phyloP scores from a whole-genome alignment of 1,139 yeast species.

The Wickerhamiella pararugosa region DNA sequence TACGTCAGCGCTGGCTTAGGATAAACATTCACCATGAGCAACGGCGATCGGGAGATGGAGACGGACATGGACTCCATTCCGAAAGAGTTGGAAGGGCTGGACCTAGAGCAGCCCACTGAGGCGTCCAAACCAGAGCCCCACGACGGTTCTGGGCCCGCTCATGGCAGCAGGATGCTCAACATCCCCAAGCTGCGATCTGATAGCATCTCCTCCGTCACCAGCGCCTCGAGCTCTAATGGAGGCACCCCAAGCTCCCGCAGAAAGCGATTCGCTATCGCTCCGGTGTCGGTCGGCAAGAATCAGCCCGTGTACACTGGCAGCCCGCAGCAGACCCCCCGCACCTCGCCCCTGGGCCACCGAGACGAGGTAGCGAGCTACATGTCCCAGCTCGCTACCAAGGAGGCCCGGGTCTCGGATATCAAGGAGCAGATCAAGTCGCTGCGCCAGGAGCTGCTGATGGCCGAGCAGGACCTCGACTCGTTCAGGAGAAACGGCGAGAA shows the following conservation, averaged over 20 bases:
- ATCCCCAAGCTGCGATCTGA: too few species aligned
- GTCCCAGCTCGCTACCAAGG: slow-evolving; percentile 25
- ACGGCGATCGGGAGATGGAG: too few species aligned
- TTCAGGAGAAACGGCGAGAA: slow-evolving; percentile 8
- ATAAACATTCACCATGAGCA: too few species aligned
- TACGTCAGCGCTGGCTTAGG: too few species aligned
- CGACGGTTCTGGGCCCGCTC: too few species aligned
- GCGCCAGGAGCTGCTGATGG: slow-evolving; percentile 19
- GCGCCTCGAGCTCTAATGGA: background rate
- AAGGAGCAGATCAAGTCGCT: slow-evolving; percentile 22
- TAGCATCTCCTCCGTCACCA: background rate
- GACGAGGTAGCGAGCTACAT: slow-evolving; percentile 10
- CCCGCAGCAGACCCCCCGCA: background rate
- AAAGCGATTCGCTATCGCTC: background rate
- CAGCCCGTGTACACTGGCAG: background rate
- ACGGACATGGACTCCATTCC: too few species aligned
- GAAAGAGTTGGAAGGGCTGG: too few species aligned
- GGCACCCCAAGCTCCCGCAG: background rate
- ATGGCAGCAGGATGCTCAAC: too few species aligned
- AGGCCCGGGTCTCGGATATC: slow-evolving; percentile 25
- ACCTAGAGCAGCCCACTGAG: too few species aligned
- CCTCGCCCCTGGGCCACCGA: background rate
- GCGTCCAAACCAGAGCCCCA: too few species aligned
- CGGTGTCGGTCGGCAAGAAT: background rate
- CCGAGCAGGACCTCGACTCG: slow-evolving; percentile 19